Evolutionary conservation across 805 yeast species (phyloP).

Genomic region (Suhomyces faveliae): DNA sequence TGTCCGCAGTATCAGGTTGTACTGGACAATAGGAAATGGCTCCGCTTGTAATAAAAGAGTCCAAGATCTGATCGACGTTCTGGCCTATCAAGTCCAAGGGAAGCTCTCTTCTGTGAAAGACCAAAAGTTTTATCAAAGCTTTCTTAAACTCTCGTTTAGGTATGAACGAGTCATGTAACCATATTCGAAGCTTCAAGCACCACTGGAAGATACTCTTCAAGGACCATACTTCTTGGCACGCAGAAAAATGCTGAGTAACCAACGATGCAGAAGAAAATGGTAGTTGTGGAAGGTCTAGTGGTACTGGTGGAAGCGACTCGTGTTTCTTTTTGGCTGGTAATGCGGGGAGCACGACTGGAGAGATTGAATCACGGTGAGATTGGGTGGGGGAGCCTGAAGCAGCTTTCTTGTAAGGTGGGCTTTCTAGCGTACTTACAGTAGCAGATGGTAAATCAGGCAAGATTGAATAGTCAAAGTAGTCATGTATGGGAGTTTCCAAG

Average conservation of each 20-base stretch:
- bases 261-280: slow-evolving; percentile 55
- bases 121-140: slow-evolving; percentile 50
- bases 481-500: slow-evolving; percentile 21
- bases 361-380: neutral
- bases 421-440: slow-evolving; percentile 4
- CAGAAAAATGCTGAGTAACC: slow-evolving; percentile 47
- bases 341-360: slow-evolving; percentile 2
- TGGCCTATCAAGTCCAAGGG: slow-evolving; percentile 51
- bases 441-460: slow-evolving; percentile 33
- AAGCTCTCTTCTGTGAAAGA: slow-evolving; percentile 48
- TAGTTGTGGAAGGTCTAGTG: slow-evolving; percentile 50
- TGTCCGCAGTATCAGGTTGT: neutral
- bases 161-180: slow-evolving; percentile 55
- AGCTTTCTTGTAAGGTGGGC: slow-evolving; percentile 4
- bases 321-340: slow-evolving; percentile 13
- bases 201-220: slow-evolving; percentile 52
- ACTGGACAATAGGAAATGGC: slow-evolving; percentile 29
- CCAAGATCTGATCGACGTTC: slow-evolving; percentile 49
- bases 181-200: slow-evolving; percentile 50
- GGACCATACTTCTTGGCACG: slow-evolving; percentile 47
- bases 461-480: slow-evolving; percentile 33
- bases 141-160: slow-evolving; percentile 52
- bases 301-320: slow-evolving; percentile 41
- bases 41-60: slow-evolving; percentile 39
- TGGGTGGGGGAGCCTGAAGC: neutral